Evolutionary conservation across 805 yeast genomes (phyloP), one percentile per base, ranked within the genome.

Genomic region (Sungouiozyma intestinalis): DNA sequence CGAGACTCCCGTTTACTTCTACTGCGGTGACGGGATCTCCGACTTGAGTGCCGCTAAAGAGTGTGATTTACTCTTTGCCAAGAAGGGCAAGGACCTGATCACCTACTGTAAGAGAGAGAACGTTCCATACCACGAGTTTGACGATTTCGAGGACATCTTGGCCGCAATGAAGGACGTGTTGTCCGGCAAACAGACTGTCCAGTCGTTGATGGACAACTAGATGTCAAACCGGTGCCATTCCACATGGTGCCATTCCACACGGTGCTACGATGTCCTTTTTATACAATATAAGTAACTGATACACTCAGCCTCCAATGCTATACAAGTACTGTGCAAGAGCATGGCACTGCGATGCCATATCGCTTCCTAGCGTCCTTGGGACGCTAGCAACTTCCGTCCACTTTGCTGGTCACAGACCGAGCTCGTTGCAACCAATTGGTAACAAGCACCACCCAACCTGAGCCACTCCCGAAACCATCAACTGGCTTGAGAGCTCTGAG

Each of bases 1-100:
- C 6, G 55, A 62, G 16, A 71, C 75, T 39, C 95, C 94, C 14
- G 67, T 69, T 33, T 72, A 86, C 52, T 85, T 90, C 61, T 92
- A 92, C 69, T 85, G 95, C 57, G 99, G 99, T 45, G 99, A 92
- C 62, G 99, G 99, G 49, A 96, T 92, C 27, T 81, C 94, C 37
- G 99, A 92, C 63, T 69, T 92, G 52, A 77, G 86, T 44, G 98
- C 98, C 18, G 97, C 97, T 18, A 81, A 83, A 57, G 96, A 92
- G 63, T 87, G 98, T 34, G 90, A 92, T 62, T 69, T 90, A 51
- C 67, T 92, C 50, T 92, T 90, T 64, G 98, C 98, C 37, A 90
- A 87, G 67, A 77, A 77, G 49, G 98, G 97, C 39, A 78, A 82
- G 54, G 97, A 92, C 59, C 73, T 92, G 52, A 81, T 90, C 51